These are phyloP conservation scores for Canavalia ensiformis DNA, from an alignment of 306 rosid species.

Conservation along the genomic window DNA sequence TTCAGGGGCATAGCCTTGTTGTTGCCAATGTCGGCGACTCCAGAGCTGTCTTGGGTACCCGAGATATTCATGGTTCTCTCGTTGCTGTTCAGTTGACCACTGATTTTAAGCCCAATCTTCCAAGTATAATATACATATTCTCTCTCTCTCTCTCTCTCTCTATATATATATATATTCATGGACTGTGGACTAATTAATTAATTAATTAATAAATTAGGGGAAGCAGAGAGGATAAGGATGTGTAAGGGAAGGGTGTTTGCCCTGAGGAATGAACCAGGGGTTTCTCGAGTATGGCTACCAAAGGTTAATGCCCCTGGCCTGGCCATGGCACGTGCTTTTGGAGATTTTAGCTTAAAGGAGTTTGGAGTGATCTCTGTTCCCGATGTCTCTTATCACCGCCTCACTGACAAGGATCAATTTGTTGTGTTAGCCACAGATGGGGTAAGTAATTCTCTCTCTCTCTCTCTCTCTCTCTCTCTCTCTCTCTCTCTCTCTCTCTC, in stretches of 20 bases:
- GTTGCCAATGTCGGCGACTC: slow-evolving; percentile 69
- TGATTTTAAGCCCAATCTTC: slow-evolving; percentile 85
- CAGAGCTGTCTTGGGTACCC: slow-evolving; percentile 75
- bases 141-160: background rate
- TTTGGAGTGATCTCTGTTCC: slow-evolving; percentile 85
- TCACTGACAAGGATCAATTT: slow-evolving; percentile 75
- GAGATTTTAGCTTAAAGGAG: slow-evolving; percentile 86
- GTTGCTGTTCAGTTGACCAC: slow-evolving; percentile 77
- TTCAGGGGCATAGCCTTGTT: slow-evolving; percentile 73
- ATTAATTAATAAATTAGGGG: slow-evolving; percentile 55
- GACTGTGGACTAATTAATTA: too few species aligned
- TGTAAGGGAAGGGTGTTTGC: slow-evolving; percentile 86
- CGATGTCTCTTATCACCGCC: slow-evolving; percentile 59
- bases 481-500: background rate
- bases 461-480: background rate
- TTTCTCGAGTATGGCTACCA: slow-evolving; percentile 87
- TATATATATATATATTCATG: too few species aligned
- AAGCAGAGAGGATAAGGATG: slow-evolving; percentile 73
- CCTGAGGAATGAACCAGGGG: slow-evolving; percentile 66
- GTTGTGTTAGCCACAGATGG: slow-evolving; percentile 91
- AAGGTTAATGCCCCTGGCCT: slow-evolving; percentile 81
- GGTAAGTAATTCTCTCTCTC: slow-evolving; percentile 46
- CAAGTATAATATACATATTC: slow-evolving; percentile 54
- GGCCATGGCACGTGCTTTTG: slow-evolving; percentile 93
- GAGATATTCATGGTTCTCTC: slow-evolving; percentile 59